Evolutionary conservation across 352 stramenopile genomes (phyloP).

Genomic region (Lagenidium giganteum): DNA sequence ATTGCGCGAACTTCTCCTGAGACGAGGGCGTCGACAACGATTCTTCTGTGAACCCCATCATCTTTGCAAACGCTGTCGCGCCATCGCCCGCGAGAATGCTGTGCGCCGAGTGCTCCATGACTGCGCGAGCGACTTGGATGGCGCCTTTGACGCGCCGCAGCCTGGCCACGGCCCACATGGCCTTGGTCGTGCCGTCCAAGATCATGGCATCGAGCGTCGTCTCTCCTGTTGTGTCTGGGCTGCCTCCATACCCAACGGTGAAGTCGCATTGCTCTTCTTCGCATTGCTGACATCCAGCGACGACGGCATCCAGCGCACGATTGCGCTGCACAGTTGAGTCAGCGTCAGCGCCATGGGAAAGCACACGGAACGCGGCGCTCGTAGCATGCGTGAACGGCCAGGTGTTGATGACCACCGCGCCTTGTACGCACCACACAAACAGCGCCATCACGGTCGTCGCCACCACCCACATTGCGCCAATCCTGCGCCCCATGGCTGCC

Average conservation of each 20-base stretch:
- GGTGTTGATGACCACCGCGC: slow-evolving; percentile 75
- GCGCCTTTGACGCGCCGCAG: slow-evolving; percentile 78
- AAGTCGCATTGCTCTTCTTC: slow-evolving; percentile 86
- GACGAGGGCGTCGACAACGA: slow-evolving; percentile 66
- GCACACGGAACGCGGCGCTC: slow-evolving; percentile 45
- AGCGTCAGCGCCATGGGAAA: slow-evolving; percentile 21
- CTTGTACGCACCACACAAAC: neutral
- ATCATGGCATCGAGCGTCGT: slow-evolving; percentile 92
- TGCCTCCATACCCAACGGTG: slow-evolving; percentile 85
- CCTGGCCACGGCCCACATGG: slow-evolving; percentile 81
- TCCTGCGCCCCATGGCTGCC: no score
- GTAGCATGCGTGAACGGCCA: slow-evolving; percentile 80
- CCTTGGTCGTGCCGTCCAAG: slow-evolving; percentile 78
- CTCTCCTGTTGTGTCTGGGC: slow-evolving; percentile 79
- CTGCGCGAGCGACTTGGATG: slow-evolving; percentile 75
- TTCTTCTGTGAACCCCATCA: slow-evolving; percentile 87
- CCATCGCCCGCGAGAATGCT: slow-evolving; percentile 84
- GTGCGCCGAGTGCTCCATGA: slow-evolving; percentile 88
- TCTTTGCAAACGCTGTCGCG: slow-evolving; percentile 83
- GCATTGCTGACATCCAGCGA: slow-evolving; percentile 65
- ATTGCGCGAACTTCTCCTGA: slow-evolving; percentile 39
- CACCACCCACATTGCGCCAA: no score
- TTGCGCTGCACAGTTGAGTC: neutral
- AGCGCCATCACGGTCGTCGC: no score
- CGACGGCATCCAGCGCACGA: slow-evolving; percentile 56